A percentile compares a stretch with the other conserved stretches of the same genome.
phyloP scores from a whole-genome alignment of 768 basidiomycete species.

The Artomyces pyxidatus region DNA sequence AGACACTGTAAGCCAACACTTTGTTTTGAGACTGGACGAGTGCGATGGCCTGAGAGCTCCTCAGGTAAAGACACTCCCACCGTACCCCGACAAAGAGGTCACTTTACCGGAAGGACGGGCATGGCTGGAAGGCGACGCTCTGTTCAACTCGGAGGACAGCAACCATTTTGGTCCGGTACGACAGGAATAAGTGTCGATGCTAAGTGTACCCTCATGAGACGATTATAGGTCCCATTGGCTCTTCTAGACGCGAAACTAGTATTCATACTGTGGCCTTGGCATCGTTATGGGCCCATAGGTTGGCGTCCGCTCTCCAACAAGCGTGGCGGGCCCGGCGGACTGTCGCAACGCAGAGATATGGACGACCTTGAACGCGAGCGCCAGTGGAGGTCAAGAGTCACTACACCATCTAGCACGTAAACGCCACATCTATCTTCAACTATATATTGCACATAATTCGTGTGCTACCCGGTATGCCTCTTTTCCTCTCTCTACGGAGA shows the following conservation, averaged over 20 bases:
- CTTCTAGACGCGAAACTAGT: not conserved
- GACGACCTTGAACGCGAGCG: no score
- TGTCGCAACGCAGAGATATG: no score
- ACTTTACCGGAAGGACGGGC: conserved; percentile 8
- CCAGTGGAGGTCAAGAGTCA: no score
- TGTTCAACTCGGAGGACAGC: conserved; percentile 17
- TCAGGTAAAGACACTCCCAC: conserved; percentile 16
- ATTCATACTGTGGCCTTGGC: not conserved
- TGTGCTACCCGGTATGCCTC: no score
- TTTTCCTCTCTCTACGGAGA: no score
- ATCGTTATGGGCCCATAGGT: not conserved
- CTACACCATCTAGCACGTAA: no score
- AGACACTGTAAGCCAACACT: conserved; percentile 7
- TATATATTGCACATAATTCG: no score
- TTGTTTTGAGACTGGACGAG: not conserved
- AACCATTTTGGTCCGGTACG: conserved; percentile 15
- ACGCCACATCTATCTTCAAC: no score
- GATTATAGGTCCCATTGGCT: not conserved
- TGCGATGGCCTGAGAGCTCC: no score
- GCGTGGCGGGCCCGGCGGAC: no score
- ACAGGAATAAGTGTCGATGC: not conserved
- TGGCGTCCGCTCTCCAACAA: not conserved
- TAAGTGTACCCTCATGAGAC: no score
- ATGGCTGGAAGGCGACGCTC: conserved; percentile 15
- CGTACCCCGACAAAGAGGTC: conserved; percentile 12